Percentiles rank a stretch among this genome's conserved stretches.
These are phyloP conservation scores for Lolium multiflorum DNA, from an alignment of 176 grass and related monocot species.

Conservation along the genomic window DNA sequence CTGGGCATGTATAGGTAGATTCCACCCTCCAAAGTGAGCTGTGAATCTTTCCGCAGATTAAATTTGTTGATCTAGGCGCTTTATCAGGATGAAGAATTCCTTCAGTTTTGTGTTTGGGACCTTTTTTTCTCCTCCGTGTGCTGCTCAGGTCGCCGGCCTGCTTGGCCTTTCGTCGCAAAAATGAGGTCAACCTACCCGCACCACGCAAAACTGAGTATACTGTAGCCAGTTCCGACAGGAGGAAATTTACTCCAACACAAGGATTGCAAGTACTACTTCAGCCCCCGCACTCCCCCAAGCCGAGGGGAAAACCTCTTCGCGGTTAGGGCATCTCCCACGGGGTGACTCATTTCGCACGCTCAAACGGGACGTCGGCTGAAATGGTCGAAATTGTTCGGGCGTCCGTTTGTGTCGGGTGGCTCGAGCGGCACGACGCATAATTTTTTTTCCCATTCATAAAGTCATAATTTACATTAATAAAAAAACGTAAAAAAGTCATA, in stretches of 20 bases:
- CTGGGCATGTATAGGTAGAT: conserved; percentile 48
- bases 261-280: background rate
- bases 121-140: background rate
- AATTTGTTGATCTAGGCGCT: conserved; percentile 38
- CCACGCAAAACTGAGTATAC: too few relatives aligned
- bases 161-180: conserved; percentile 9
- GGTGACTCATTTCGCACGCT: too few relatives aligned
- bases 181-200: background rate
- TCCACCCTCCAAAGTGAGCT: conserved; percentile 46
- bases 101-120: background rate
- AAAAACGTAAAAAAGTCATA: too few relatives aligned
- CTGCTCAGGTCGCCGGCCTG: background rate
- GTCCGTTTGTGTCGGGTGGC: too few relatives aligned
- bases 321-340: too few relatives aligned
- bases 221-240: background rate
- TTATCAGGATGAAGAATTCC: background rate
- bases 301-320: background rate
- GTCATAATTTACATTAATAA: too few relatives aligned
- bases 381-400: too few relatives aligned
- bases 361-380: too few relatives aligned
- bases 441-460: too few relatives aligned
- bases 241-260: background rate
- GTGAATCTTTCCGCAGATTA: conserved; percentile 53
- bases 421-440: too few relatives aligned
- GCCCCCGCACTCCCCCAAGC: background rate